Percentiles rank a stretch among this genome's conserved stretches.
These are phyloP conservation scores for Cercospora nicotianae DNA, from an alignment of 2,329 filamentous ascomycete species.

Conservation along the genomic window DNA sequence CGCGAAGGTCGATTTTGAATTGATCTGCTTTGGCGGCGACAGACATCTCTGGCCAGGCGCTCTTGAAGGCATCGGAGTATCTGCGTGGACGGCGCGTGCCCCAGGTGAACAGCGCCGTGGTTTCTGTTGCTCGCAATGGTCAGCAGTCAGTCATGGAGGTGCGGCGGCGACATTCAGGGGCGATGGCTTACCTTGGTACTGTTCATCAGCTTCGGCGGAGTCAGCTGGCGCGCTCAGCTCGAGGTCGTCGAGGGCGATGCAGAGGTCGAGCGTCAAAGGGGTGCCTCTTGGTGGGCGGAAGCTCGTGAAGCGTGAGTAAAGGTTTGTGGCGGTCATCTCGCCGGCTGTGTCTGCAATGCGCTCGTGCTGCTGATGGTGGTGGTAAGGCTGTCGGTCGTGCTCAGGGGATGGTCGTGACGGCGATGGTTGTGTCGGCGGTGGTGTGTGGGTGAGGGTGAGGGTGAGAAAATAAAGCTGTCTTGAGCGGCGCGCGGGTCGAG, in stretches of 20 bases:
- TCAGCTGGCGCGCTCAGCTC: neutral
- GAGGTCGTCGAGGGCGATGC: neutral
- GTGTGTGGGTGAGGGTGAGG: neutral
- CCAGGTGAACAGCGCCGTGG: neutral
- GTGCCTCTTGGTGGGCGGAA: neutral
- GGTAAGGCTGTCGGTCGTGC: neutral
- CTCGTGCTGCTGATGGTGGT: neutral
- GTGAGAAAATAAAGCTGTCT: neutral
- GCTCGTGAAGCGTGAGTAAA: neutral
- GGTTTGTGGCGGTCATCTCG: neutral
- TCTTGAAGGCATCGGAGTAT: neutral
- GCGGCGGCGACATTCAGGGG: neutral
- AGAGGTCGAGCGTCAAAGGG: neutral
- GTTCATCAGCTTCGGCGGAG: neutral
- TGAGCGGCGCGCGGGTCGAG: neutral
- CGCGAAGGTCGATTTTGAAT: neutral
- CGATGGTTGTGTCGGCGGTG: neutral
- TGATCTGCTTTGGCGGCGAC: neutral
- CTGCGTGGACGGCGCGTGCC: neutral
- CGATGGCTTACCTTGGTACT: neutral
- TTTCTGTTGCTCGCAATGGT: neutral
- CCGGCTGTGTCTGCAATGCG: neutral
- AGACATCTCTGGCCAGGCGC: neutral
- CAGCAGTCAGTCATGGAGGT: neutral
- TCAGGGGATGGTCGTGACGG: neutral